Percentiles rank a stretch among this genome's conserved stretches.
Conservation (phyloP, 345 rosid species). For the Aquilaria sinensis region DNA sequence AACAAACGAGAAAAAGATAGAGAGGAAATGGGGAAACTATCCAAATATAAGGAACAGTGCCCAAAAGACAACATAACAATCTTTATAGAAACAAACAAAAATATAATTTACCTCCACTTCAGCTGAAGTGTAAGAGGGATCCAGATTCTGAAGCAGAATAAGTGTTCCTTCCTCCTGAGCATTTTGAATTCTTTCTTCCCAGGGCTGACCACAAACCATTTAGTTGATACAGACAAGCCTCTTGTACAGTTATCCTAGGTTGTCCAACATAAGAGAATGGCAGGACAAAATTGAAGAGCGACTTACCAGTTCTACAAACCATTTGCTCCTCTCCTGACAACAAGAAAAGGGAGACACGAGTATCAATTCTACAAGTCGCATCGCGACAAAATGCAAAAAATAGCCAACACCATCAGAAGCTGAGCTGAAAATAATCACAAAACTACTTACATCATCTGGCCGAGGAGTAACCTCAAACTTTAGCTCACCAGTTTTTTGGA, state of each 20-base stretch:
- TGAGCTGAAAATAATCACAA: conserved; percentile 1
- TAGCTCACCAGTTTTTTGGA: conserved; percentile 19
- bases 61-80: neutral
- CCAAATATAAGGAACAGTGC: neutral
- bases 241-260: neutral
- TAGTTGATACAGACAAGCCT: neutral
- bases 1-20: neutral
- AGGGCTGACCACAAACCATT: conserved; percentile 42
- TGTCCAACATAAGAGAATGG: neutral
- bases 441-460: conserved; percentile 59
- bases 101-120: conserved; percentile 63
- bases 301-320: conserved; percentile 81
- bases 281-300: conserved; percentile 6
- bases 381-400: neutral
- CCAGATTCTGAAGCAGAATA: conserved; percentile 72
- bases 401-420: neutral
- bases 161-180: conserved; percentile 49
- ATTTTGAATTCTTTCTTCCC: conserved; percentile 56
- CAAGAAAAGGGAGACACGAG: conserved; percentile 9
- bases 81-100: neutral
- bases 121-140: conserved; percentile 50
- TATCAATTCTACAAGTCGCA: neutral
- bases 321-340: conserved; percentile 67
- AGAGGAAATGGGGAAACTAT: neutral
- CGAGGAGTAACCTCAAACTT: conserved; percentile 34